Evolutionary conservation across 345 rosid genomes (phyloP).

Genomic region (Hibiscus tridactylites): DNA sequence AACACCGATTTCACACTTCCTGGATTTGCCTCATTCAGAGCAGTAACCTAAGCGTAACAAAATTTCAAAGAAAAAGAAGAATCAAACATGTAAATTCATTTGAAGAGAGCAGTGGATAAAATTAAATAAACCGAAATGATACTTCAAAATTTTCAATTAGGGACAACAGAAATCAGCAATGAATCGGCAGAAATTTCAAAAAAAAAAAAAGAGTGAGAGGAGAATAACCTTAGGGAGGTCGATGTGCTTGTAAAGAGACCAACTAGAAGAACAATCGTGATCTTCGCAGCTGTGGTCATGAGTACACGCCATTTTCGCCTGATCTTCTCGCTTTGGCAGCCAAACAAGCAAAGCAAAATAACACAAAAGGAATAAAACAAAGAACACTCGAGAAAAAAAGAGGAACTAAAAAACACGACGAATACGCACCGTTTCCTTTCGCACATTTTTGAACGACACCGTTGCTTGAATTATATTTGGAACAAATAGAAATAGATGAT

Average conservation of each 20-base stretch:
- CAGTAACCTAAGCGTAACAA: conserved; percentile 43
- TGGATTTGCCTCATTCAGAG: conserved; percentile 72
- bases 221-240: conserved; percentile 69
- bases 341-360: background rate
- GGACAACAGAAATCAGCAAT: background rate
- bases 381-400: background rate
- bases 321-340: background rate
- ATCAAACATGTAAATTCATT: background rate
- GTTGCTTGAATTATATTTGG: background rate
- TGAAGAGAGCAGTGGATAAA: background rate
- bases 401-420: background rate
- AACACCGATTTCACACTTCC: conserved; percentile 87
- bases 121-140: background rate
- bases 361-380: background rate
- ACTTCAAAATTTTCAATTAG: background rate
- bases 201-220: background rate
- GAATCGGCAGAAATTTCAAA: background rate
- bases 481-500: fast-evolving
- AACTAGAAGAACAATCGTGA: conserved; percentile 80
- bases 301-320: conserved; percentile 56
- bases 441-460: background rate
- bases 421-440: background rate
- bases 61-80: background rate
- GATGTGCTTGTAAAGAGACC: conserved; percentile 94
- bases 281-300: conserved; percentile 94